A percentile compares a stretch with the other conserved stretches of the same genome.
Evolutionary conservation across 805 yeast species (phyloP).

Genomic region (Blastobotrys peoriensis): DNA sequence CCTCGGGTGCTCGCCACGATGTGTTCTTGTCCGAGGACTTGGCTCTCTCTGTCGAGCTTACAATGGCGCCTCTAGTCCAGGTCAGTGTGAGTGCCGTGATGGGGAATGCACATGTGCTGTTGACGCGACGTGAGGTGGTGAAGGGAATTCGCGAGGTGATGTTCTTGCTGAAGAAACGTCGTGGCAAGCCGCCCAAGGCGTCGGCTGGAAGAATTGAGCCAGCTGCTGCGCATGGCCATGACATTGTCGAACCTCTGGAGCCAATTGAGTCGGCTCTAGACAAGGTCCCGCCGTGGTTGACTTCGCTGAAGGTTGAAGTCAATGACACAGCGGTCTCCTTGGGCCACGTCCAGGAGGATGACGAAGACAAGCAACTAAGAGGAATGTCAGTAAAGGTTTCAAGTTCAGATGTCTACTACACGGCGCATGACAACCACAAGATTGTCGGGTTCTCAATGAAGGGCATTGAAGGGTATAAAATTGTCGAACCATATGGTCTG

Average conservation of each 20-base stretch:
- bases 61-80: conserved; percentile 25
- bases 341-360: conserved; percentile 16
- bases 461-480: conserved; percentile 22
- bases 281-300: conserved; percentile 26
- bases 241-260: not conserved
- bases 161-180: conserved; percentile 6
- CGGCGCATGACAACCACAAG: conserved; percentile 1
- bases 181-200: conserved; percentile 1
- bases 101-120: conserved; percentile 22
- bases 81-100: conserved; percentile 24
- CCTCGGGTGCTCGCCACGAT: conserved; percentile 23
- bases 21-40: conserved; percentile 23
- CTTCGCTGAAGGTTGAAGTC: conserved; percentile 25
- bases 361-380: conserved; percentile 10
- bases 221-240: too few relatives aligned
- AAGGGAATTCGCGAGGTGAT: conserved; percentile 24
- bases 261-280: conserved; percentile 10
- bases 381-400: conserved; percentile 20
- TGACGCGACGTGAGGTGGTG: conserved; percentile 30
- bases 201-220: not conserved
- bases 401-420: conserved; percentile 16
- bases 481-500: conserved; percentile 23
- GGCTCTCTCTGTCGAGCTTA: conserved; percentile 18
- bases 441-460: conserved; percentile 11
- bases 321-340: conserved; percentile 22